phyloP scores from a whole-genome alignment of 1,284 basidiomycete species.

The Puccinia hordei region DNA sequence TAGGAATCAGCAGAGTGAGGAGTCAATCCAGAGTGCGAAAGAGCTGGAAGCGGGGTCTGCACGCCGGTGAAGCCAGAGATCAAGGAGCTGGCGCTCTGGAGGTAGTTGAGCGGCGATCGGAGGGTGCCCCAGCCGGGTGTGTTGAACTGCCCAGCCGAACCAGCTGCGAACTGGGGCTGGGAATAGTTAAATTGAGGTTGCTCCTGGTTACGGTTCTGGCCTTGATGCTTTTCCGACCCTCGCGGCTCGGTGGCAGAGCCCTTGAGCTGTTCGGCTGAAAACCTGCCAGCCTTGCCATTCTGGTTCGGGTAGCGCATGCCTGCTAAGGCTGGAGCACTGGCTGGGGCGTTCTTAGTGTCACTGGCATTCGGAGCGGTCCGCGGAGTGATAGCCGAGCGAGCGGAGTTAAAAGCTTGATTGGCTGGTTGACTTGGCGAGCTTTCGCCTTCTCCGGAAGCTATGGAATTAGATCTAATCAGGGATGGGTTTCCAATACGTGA shows the following conservation, averaged over 20 bases:
- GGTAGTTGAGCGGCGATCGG: slow-evolving; percentile 4
- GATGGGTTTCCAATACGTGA: background rate
- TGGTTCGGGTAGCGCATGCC: background rate
- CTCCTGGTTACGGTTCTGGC: slow-evolving; percentile 13
- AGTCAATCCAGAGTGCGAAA: slow-evolving; percentile 24
- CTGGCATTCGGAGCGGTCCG: background rate
- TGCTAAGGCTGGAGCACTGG: background rate
- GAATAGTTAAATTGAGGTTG: background rate
- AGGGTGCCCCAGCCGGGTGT: background rate
- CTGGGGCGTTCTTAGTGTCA: background rate
- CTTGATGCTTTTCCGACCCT: background rate
- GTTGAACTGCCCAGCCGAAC: background rate
- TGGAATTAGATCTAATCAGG: background rate
- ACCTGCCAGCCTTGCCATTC: background rate
- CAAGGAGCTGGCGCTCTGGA: slow-evolving; percentile 21
- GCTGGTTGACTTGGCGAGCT: background rate
- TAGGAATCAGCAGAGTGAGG: slow-evolving; percentile 21
- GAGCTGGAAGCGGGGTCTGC: slow-evolving; percentile 26
- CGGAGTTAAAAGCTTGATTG: background rate
- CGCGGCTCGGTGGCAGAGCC: background rate
- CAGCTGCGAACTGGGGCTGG: background rate
- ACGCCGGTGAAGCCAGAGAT: background rate
- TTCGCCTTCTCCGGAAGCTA: slow-evolving; percentile 2
- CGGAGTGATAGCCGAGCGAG: background rate
- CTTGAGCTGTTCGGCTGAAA: background rate